These are phyloP conservation scores for Elsinoe perseae DNA, from an alignment of 2,329 filamentous ascomycete species.

Conservation along the genomic window DNA sequence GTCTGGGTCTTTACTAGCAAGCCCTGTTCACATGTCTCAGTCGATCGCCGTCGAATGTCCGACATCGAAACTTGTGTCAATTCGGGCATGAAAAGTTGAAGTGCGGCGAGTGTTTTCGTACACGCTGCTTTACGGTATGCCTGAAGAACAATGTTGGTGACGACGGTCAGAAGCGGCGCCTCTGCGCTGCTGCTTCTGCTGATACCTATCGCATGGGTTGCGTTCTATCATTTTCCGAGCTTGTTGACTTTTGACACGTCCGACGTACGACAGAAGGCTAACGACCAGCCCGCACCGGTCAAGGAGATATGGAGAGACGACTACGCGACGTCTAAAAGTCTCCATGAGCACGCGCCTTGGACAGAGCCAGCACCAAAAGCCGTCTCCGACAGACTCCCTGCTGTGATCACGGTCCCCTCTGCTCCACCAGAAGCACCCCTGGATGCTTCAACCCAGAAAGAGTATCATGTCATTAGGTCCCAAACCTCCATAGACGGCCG, in stretches of 20 bases:
- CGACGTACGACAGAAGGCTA: background rate
- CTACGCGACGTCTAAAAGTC: background rate
- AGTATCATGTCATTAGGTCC: conserved; percentile 37
- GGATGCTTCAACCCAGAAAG: background rate
- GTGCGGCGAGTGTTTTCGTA: no score
- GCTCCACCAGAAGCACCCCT: background rate
- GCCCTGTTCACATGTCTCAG: background rate
- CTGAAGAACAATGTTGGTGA: background rate
- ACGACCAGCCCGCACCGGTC: background rate
- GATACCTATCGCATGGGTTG: background rate
- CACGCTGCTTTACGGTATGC: background rate
- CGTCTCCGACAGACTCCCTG: background rate
- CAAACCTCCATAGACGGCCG: conserved; percentile 38
- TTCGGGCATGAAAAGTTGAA: background rate
- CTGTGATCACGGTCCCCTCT: background rate
- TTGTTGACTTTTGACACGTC: background rate
- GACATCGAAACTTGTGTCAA: background rate
- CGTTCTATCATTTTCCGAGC: background rate
- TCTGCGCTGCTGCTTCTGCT: background rate
- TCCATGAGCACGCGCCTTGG: background rate
- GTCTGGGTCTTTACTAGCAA: no score
- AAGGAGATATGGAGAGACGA: background rate
- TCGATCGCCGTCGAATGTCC: background rate
- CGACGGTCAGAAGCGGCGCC: background rate
- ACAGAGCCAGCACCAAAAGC: background rate